phyloP scores from a whole-genome alignment of 1,284 basidiomycete genomes.

The Leccinum idahoense region DNA sequence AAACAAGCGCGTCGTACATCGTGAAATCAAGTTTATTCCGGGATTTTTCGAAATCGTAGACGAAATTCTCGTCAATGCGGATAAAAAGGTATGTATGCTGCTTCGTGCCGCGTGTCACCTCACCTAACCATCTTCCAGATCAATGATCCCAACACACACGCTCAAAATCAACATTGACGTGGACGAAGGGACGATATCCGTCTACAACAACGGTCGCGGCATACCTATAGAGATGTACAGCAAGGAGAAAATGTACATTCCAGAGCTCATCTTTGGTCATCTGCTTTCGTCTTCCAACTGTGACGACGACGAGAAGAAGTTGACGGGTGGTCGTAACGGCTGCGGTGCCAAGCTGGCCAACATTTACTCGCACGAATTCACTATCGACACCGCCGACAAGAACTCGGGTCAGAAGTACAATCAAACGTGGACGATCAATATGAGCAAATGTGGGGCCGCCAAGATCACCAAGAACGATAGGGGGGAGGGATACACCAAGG shows the following conservation, averaged over 20 bases:
- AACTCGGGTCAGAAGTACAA: constrained; percentile 87
- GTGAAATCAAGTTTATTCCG: constrained; percentile 89
- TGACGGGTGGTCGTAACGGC: constrained; percentile 76
- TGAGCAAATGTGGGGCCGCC: constrained; percentile 81
- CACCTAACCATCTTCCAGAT: constrained; percentile 48
- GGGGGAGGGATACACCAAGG: constrained; percentile 89
- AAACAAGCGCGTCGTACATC: constrained; percentile 73
- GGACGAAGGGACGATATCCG: constrained; percentile 83
- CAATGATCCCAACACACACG: constrained; percentile 58
- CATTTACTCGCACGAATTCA: constrained; percentile 79
- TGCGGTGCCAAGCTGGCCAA: too few relatives aligned
- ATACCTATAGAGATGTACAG: constrained; percentile 97
- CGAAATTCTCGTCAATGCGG: constrained; percentile 98
- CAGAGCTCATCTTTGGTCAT: constrained; percentile 97
- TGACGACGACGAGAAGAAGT: constrained; percentile 98
- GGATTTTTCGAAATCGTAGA: constrained; percentile 99
- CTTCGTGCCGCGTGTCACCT: background rate
- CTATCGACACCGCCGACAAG: constrained; percentile 95
- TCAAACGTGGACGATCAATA: constrained; percentile 94
- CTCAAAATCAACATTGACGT: constrained; percentile 85
- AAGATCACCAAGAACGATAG: constrained; percentile 91
- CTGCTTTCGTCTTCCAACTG: constrained; percentile 96
- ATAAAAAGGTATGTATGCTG: constrained; percentile 79
- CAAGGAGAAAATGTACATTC: constrained; percentile 93
- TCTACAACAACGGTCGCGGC: constrained; percentile 94